Evolutionary conservation across 768 basidiomycete genomes (phyloP).

Genomic region (Termitomyces heimii): DNA sequence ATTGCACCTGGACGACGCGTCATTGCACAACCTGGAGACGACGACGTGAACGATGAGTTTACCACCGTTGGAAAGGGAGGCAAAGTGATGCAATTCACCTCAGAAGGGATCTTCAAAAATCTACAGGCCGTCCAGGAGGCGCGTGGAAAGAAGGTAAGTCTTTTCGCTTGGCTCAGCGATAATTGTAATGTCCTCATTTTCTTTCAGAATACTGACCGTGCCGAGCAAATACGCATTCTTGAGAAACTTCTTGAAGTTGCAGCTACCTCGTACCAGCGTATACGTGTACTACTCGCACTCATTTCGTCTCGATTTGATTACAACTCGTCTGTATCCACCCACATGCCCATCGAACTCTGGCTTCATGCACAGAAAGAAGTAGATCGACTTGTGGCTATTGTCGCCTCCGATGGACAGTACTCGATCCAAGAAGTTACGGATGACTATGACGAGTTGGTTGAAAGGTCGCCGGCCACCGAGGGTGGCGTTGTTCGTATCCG

Average conservation of each 20-base stretch:
- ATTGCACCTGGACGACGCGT: slow-evolving; percentile 31
- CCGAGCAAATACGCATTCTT: slow-evolving; percentile 89
- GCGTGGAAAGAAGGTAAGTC: slow-evolving; percentile 88
- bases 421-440: slow-evolving; percentile 80
- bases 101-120: slow-evolving; percentile 88
- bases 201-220: slow-evolving; percentile 89
- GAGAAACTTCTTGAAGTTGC: slow-evolving; percentile 84
- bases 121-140: slow-evolving; percentile 90
- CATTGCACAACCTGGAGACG: slow-evolving; percentile 28
- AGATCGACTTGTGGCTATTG: slow-evolving; percentile 78
- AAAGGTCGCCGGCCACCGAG: slow-evolving; percentile 73
- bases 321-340: slow-evolving; percentile 76
- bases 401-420: slow-evolving; percentile 68
- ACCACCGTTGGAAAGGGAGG: slow-evolving; percentile 91
- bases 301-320: slow-evolving; percentile 97
- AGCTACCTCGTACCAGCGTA: slow-evolving; percentile 84
- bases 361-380: slow-evolving; percentile 80
- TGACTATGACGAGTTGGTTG: slow-evolving; percentile 88
- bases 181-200: not conserved
- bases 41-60: slow-evolving; percentile 65
- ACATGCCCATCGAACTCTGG: slow-evolving; percentile 95
- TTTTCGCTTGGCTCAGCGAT: not conserved
- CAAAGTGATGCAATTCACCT: slow-evolving; percentile 71
- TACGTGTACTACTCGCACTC: slow-evolving; percentile 90
- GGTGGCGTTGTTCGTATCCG: slow-evolving; percentile 79